Evolutionary conservation across 1,139 yeast species (phyloP), one percentile per base, ranked within the genome.

Genomic region (Magnusiomyces ingens): DNA sequence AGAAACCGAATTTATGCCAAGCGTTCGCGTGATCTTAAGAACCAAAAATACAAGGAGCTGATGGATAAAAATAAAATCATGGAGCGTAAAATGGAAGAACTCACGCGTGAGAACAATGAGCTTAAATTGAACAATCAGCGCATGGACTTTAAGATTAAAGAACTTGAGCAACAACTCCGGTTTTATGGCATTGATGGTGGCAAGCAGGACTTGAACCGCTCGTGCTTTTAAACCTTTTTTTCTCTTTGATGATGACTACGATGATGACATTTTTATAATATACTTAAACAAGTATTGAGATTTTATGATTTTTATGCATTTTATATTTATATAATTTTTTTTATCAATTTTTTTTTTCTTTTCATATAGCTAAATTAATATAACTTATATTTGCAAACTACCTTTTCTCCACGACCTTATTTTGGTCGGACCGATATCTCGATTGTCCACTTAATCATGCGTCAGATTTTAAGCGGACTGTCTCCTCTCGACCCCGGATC

Each of bases 1-100:
- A 37, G 57, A 36, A 54, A 54, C 45, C 43, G 57, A 22, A 43
- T 52, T 13, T 54, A 54, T 42, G 57, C 57, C 36, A 54, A 54
- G 45, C 52, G 54, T 3, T 54, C 57, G 21, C 48, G 57, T 12
- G 54, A 54, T 26, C 49, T 49, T 38, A 54, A 54, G 51, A 54
- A 51, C 22, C 52, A 43, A 26, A 49, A 51, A 47, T 54, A 49
- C 36, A 44, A 42, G 18, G 57, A 54, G 6, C 47, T 50, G 11
- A 18, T 52, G 17, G 48, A 32, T 2, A 40, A 36, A 17, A 54
- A 54, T 26, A 46, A 51, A 47, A 45, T 46, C 13, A 37, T 54
- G 26, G 49, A 54, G 29, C 21, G 11, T 3, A 38, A 35, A 15
- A 17, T 52, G 17, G 43, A 48, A 1, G 32, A 22, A 18, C 22